These are phyloP conservation scores for Mitragyna speciosa DNA, from an alignment of 257 asterid species.

Conservation along the genomic window DNA sequence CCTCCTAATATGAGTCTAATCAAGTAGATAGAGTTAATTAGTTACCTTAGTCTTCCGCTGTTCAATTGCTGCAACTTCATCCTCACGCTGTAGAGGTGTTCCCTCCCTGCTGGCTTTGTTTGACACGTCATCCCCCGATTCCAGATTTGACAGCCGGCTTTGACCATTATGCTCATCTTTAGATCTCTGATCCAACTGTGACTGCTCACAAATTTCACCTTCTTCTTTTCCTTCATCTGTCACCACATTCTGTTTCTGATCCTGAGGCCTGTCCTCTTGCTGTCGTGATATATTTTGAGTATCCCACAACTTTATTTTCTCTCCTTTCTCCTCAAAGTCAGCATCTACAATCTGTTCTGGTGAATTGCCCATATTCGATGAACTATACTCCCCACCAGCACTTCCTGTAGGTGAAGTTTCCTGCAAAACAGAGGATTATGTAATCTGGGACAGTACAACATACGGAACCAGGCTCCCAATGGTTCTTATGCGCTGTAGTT, in stretches of 20 bases:
- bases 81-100: slow-evolving; percentile 48
- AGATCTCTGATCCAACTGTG: slow-evolving; percentile 47
- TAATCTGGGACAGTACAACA: not conserved
- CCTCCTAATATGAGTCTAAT: not conserved
- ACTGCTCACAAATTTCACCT: slow-evolving; percentile 46
- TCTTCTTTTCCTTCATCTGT: slow-evolving; percentile 42
- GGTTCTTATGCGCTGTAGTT: not conserved
- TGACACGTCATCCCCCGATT: slow-evolving; percentile 40
- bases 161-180: slow-evolving; percentile 46
- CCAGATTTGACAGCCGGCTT: slow-evolving; percentile 40
- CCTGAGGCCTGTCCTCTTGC: slow-evolving; percentile 28
- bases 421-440: slow-evolving; percentile 39
- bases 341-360: slow-evolving; percentile 43
- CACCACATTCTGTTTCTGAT: slow-evolving; percentile 37
- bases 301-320: slow-evolving; percentile 52
- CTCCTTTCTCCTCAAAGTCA: slow-evolving; percentile 54
- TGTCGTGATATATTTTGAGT: slow-evolving; percentile 41
- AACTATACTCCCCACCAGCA: slow-evolving; percentile 68
- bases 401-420: slow-evolving; percentile 60
- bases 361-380: slow-evolving; percentile 67
- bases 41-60: slow-evolving; percentile 70
- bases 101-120: slow-evolving; percentile 35
- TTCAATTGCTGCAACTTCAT: slow-evolving; percentile 43
- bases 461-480: not conserved
- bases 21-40: not conserved